Conservation (phyloP, 225 moss, liverwort and hornwort species). For the Polytrichum formosum region DNA sequence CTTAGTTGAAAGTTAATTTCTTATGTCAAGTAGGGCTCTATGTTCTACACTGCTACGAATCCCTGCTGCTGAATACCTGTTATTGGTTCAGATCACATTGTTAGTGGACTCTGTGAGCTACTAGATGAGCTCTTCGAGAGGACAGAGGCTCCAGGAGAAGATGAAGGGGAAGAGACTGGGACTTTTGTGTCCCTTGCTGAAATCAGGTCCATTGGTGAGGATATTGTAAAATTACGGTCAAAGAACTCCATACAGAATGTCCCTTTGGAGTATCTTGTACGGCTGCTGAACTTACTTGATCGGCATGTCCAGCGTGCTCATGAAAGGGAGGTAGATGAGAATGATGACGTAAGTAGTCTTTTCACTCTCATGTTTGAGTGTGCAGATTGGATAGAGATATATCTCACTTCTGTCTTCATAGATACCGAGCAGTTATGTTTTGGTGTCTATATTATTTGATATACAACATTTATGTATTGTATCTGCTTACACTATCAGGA, state of each 20-base stretch:
- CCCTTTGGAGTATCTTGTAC: conserved; percentile 57
- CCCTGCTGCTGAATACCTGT: not conserved
- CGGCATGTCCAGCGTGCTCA: conserved; percentile 72
- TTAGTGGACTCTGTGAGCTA: conserved; percentile 65
- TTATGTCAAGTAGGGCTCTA: too few species aligned
- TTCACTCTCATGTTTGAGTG: not conserved
- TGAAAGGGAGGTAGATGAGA: conserved; percentile 70
- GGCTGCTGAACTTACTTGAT: conserved; percentile 77
- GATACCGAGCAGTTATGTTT: not conserved
- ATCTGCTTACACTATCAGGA: too few species aligned
- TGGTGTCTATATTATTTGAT: not conserved
- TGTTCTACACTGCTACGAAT: too few species aligned
- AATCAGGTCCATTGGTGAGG: conserved; percentile 67
- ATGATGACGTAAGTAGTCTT: conserved; percentile 65
- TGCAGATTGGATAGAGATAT: too few species aligned
- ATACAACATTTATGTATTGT: too few species aligned
- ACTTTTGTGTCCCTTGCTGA: conserved; percentile 65
- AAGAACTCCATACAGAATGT: conserved; percentile 69
- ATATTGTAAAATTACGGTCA: conserved; percentile 62
- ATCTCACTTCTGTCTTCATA: not conserved
- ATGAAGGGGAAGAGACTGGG: conserved; percentile 70
- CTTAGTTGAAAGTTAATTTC: too few species aligned
- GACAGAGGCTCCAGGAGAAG: conserved; percentile 67
- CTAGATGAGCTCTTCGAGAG: conserved; percentile 84
- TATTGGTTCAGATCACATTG: conserved; percentile 46